phyloP scores from a whole-genome alignment of 2,329 filamentous ascomycete genomes.

The Elsinoe arachidis region DNA sequence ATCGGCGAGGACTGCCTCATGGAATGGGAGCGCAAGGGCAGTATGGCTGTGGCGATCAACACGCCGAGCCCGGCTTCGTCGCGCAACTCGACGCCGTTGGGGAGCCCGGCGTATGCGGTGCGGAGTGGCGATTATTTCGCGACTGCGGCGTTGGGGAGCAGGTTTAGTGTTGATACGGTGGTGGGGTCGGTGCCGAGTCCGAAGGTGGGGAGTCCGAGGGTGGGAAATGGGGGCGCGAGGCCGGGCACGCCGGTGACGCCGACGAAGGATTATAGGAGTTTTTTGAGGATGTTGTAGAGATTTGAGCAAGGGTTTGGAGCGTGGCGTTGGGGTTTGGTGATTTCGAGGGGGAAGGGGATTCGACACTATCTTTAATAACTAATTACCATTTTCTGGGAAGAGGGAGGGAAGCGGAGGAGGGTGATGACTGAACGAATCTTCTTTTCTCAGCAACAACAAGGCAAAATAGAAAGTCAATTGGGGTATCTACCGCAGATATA shows the following conservation, averaged over 20 bases:
- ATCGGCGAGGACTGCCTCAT: constrained; percentile 14
- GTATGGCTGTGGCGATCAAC: constrained; percentile 8
- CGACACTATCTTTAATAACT: neutral
- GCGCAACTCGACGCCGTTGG: neutral
- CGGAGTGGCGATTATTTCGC: constrained; percentile 5
- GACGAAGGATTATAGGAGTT: constrained; percentile 10
- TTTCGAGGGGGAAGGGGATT: neutral
- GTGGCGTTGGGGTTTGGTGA: neutral
- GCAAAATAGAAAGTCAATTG: neutral
- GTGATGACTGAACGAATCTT: constrained; percentile 1
- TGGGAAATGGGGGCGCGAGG: neutral
- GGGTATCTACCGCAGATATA: constrained; percentile 7
- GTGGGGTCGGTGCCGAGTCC: constrained; percentile 5
- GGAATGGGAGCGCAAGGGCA: constrained; percentile 12
- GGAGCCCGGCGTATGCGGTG: neutral
- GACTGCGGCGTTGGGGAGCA: neutral
- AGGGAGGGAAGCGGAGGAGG: neutral
- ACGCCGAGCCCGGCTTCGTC: neutral
- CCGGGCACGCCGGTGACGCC: constrained; percentile 2
- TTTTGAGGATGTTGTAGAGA: neutral
- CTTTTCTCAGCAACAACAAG: neutral
- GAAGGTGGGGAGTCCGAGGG: neutral
- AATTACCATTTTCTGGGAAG: neutral
- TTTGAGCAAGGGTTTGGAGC: neutral
- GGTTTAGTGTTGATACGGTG: constrained; percentile 9